Evolutionary conservation across 441 rosid species (phyloP).

Genomic region (Pelargonium fulgidum): DNA sequence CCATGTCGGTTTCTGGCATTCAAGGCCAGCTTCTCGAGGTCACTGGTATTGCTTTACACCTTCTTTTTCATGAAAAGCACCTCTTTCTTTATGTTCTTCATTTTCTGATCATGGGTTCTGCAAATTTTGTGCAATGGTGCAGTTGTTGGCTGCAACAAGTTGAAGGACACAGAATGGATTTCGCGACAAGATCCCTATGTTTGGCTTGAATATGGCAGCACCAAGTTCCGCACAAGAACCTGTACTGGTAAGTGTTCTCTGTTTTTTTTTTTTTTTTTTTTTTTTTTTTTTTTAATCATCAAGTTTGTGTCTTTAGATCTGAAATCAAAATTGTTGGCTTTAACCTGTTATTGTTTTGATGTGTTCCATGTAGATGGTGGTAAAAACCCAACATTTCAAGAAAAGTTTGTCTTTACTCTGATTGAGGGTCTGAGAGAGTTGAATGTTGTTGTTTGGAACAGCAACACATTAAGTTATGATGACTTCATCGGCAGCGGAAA

Average conservation of each 20-base stretch:
- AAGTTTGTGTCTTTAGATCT: constrained; percentile 3
- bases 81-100: neutral
- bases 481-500: constrained; percentile 84
- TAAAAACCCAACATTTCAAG: constrained; percentile 73
- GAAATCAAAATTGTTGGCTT: neutral
- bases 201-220: constrained; percentile 61
- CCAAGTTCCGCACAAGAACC: constrained; percentile 63
- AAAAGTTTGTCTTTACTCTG: constrained; percentile 66
- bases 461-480: constrained; percentile 56
- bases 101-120: constrained; percentile 1
- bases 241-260: constrained; percentile 47
- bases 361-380: constrained; percentile 55
- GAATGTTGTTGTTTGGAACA: constrained; percentile 67
- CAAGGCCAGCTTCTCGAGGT: constrained; percentile 81
- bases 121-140: constrained; percentile 10
- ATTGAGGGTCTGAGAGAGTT: constrained; percentile 82
- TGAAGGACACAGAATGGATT: constrained; percentile 93
- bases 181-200: constrained; percentile 88
- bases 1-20: constrained; percentile 45
- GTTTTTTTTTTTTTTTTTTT: no score
- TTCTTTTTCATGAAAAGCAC: neutral
- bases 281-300: neutral
- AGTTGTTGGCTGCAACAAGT: constrained; percentile 75
- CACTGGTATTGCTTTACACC: constrained; percentile 42
- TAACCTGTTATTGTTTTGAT: neutral